Conservation (phyloP, 306 rosid genomes). For the Rosa chinensis region DNA sequence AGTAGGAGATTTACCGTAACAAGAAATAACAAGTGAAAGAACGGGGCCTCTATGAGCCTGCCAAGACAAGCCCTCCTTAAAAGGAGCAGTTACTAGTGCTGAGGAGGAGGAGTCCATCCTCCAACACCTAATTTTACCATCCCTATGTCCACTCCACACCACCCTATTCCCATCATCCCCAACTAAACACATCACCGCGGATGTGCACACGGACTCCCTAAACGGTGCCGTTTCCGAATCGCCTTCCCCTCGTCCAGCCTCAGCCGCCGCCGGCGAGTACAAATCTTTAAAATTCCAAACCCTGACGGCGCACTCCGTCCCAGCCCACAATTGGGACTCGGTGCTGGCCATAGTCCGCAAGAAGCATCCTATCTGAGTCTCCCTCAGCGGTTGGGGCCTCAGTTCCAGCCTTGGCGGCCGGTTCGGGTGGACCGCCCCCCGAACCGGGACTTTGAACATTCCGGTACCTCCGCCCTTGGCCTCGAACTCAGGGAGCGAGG, state of each 20-base stretch:
- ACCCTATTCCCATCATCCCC: conserved; percentile 63
- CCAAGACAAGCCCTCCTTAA: conserved; percentile 58
- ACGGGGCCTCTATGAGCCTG: conserved; percentile 53
- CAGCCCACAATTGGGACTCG: conserved; percentile 76
- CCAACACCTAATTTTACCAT: conserved; percentile 86
- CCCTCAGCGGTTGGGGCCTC: conserved; percentile 86
- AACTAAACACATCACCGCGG: conserved; percentile 74
- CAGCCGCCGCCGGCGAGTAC: conserved; percentile 39
- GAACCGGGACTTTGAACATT: conserved; percentile 57
- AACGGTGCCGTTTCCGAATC: conserved; percentile 77
- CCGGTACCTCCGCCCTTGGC: conserved; percentile 75
- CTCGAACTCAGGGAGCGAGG: conserved; percentile 59
- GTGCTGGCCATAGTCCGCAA: conserved; percentile 58
- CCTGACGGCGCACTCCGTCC: conserved; percentile 64
- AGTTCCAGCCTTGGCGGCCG: conserved; percentile 77
- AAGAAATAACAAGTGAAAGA: conserved; percentile 44
- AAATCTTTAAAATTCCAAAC: conserved; percentile 68
- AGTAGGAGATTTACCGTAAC: conserved; percentile 34
- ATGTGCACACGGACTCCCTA: conserved; percentile 53
- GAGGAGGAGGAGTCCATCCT: conserved; percentile 39
- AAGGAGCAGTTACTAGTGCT: neutral
- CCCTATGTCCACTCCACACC: conserved; percentile 90
- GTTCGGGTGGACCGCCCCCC: conserved; percentile 68
- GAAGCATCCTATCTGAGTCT: conserved; percentile 78
- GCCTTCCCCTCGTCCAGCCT: conserved; percentile 22